A percentile compares a stretch with the other conserved stretches of the same genome.
Conservation (phyloP, 225 moss, liverwort and hornwort species). For the Ulota crispa region DNA sequence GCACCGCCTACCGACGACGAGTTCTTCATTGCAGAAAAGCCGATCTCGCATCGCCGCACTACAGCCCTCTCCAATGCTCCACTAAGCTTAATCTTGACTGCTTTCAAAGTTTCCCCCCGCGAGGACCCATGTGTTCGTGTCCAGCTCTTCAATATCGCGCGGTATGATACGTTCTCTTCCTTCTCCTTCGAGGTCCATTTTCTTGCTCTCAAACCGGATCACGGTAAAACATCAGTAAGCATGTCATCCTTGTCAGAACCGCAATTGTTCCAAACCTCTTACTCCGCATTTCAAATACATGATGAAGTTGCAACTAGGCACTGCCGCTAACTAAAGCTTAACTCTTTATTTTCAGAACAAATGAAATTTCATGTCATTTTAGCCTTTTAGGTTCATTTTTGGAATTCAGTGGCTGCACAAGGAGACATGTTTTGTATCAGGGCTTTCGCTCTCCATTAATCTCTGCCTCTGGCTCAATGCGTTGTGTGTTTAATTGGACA, state of each 20-base stretch:
- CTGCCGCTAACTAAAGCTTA: background rate
- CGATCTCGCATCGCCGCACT: background rate
- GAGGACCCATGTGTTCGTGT: no score
- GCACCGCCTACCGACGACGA: no score
- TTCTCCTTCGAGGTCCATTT: background rate
- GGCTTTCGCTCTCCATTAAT: background rate
- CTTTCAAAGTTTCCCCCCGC: background rate
- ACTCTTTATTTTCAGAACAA: background rate
- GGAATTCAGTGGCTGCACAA: background rate
- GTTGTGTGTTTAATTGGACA: background rate
- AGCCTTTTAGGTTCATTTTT: constrained; percentile 6
- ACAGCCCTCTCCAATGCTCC: no score
- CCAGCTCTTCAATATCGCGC: background rate
- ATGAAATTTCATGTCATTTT: background rate
- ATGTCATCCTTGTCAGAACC: background rate
- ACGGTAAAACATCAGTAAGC: background rate
- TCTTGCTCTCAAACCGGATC: background rate
- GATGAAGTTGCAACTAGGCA: background rate
- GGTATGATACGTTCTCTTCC: background rate
- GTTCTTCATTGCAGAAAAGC: no score
- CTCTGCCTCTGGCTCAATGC: background rate
- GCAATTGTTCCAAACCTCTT: background rate
- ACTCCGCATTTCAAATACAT: background rate
- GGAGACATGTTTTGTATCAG: background rate
- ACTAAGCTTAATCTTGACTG: background rate